Base-by-base conservation (phyloP, 2,329 filamentous ascomycete genomes). In the Cucurbitaria berberidis region DNA sequence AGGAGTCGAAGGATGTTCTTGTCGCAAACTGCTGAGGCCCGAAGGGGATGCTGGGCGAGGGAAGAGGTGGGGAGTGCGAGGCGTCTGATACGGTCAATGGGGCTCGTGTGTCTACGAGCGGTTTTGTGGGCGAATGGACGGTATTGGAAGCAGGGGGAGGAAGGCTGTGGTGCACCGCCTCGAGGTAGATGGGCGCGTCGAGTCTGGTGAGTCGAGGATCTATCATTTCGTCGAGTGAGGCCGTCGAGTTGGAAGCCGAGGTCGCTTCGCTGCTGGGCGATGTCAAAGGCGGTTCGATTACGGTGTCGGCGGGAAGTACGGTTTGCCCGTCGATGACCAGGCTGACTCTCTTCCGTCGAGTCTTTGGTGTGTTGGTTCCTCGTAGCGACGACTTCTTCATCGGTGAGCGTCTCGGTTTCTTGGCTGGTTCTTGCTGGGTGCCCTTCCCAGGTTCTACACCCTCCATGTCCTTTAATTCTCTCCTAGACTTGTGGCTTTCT, bases 321-420 rank as follows among this genome's bases (percentile, higher is more conserved):
- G 73, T 74, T 48, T 74, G 71, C 58, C 73, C 72, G 53, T 75
- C 70, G 32, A 75, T 73, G 48, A 72, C 67, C 36, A 75, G 58
- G 55, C 67, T 72, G 51, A 75, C 73, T 38, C 73, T 59, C 55
- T 75, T 75, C 45, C 73, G 60, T 21, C 62, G 57, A n/a, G 59
- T 55, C 29, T 62, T 51, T 22, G 60, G 51, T 24, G 61, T 60
- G 54, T 64, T 67, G 49, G 54, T 63, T 43, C 58, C 56, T 46
- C 69, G 64, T 26, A 74, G 63, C 15, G 71, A 64, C 5, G 73
- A 74, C 45, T 73, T 74, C 62, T 69, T 72, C 45, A 62, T 60
- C 6, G 61, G 45, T 2, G 66, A 54, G 21, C 70, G 66, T 36
- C 66, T 72, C 16, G 63, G 43, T 49, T 69, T 72, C 55, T 64